Evolutionary conservation across 306 rosid genomes (phyloP), one percentile per base, ranked within the genome.

Genomic region (Quercus suber): DNA sequence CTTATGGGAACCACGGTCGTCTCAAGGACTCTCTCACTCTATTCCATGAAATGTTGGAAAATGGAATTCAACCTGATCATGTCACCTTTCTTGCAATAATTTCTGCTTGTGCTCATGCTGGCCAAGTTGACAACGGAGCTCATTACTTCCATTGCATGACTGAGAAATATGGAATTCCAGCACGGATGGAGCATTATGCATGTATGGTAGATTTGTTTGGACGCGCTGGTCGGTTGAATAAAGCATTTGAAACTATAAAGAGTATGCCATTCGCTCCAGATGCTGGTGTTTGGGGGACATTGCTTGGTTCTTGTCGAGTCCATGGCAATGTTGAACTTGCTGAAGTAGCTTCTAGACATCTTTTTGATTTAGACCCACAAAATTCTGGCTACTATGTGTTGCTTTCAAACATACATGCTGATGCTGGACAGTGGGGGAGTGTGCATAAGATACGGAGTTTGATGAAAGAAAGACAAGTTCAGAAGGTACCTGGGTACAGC

Each of bases 251-350:
- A 81, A 91, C 89, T 17, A 86, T 93, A 78, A 87, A 80, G 61
- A 81, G 76, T 83, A 91, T 93, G 91, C 96, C 97, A 59, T 87
- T 88, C 75, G 69, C 86, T 71, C 97, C 96, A 35, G 96, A 91
- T 63, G 92, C 94, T 30, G 97, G 97, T 76, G 88, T 91, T 78
- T 93, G 96, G 96, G 97, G 97, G 55, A 91, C 96, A 31, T 78
- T 93, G 72, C 93, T 93, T 49, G 97, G 97, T 78, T 92, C 97
- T 3, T 92, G 96, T 77, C 88, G 93, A n/a, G 82, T 91, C 74
- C 90, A 93, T 79, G 92, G 97, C 51, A 88, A 93, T 76, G 88
- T 89, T 51, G 90, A 90, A 78, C 85, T 89, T 76, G 97, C 96
- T 41, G 88, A 79, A 82, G 79, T 87, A 56, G 96, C 96, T 68